These are phyloP conservation scores for Vickermania ingenoplastis DNA, from an alignment of 208 protist species.

Conservation along the genomic window DNA sequence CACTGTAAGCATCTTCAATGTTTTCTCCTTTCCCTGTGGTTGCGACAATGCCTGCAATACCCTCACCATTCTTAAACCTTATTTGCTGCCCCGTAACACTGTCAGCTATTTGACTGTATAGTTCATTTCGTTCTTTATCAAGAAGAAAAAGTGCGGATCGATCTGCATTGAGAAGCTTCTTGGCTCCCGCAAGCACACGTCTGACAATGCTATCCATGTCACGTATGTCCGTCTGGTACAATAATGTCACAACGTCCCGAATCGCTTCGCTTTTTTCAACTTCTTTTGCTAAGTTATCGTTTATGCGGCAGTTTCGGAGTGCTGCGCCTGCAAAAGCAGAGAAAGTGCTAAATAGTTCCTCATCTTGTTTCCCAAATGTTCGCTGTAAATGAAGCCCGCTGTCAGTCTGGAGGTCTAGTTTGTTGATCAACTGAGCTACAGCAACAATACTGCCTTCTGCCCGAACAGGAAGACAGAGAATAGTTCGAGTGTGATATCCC, in stretches of 20 bases:
- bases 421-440: conserved; percentile 73
- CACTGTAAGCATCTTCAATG: conserved; percentile 64
- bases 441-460: conserved; percentile 56
- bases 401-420: conserved; percentile 47
- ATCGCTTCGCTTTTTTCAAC: conserved; percentile 63
- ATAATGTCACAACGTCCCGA: conserved; percentile 55
- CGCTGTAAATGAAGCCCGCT: conserved; percentile 35
- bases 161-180: conserved; percentile 59
- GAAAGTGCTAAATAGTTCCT: conserved; percentile 63
- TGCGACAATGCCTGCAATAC: conserved; percentile 72
- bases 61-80: conserved; percentile 52
- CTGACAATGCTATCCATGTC: conserved; percentile 57
- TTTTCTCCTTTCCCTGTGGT: conserved; percentile 47
- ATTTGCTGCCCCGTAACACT: conserved; percentile 53
- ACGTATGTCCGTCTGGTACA: conserved; percentile 67
- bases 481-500: conserved; percentile 62
- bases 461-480: conserved; percentile 60
- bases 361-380: conserved; percentile 45
- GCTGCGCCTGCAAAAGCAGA: conserved; percentile 62
- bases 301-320: conserved; percentile 64
- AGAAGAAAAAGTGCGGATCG: conserved; percentile 70
- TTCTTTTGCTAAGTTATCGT: conserved; percentile 46
- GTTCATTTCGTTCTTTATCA: conserved; percentile 76
- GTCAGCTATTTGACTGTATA: conserved; percentile 68
- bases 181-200: conserved; percentile 55